Evolutionary conservation across 306 rosid genomes (phyloP).

Genomic region (Cucumis hystrix): DNA sequence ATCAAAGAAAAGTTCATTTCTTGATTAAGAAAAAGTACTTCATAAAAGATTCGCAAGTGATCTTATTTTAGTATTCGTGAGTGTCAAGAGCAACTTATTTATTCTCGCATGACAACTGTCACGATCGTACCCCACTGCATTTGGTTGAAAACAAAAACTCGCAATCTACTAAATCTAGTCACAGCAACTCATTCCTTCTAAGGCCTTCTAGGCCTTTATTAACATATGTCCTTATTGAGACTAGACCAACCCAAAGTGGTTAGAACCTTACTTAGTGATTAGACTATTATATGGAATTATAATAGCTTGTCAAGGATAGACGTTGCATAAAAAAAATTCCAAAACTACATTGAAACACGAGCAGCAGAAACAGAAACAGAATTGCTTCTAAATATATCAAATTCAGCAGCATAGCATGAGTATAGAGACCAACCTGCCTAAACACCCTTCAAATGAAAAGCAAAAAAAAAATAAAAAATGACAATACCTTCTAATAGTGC

Average conservation of each 20-base stretch:
- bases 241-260: not conserved
- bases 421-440: not conserved
- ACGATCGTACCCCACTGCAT: not conserved
- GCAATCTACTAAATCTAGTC: not conserved
- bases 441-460: not conserved
- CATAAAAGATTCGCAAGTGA: not conserved
- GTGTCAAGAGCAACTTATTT: not conserved
- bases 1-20: not conserved
- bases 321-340: not conserved
- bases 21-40: not conserved
- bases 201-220: not conserved
- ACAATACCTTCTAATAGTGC: conserved; percentile 48
- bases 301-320: not conserved
- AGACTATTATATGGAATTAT: not conserved
- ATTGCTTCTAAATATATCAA: not conserved
- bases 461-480: not conserved
- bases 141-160: not conserved
- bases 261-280: not conserved
- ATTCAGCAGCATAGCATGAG: not conserved
- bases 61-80: not conserved
- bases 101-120: not conserved
- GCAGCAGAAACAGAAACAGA: not conserved
- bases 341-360: not conserved
- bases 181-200: not conserved
- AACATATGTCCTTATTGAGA: not conserved